A percentile compares a stretch with the other conserved stretches of the same genome.
Evolutionary conservation across 2,329 filamentous ascomycete genomes (phyloP).

Genomic region (Aspergillus quadricinctus): DNA sequence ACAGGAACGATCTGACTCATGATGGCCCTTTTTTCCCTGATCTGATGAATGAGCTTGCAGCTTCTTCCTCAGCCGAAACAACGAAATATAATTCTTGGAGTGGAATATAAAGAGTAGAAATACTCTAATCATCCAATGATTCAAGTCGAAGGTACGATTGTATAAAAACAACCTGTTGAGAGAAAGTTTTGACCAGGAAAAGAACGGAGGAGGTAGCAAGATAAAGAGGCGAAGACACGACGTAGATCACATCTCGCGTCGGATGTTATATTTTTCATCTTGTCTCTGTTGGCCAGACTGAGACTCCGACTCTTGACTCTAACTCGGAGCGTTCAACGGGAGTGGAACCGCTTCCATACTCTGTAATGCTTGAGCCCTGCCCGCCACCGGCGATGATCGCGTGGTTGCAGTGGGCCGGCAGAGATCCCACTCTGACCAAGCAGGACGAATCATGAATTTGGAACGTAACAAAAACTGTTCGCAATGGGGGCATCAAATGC

Average conservation of each 20-base stretch:
- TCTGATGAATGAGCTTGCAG: no score
- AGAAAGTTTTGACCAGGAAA: background rate
- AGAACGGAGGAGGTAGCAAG: background rate
- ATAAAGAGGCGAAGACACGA: background rate
- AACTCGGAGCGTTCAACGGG: no score
- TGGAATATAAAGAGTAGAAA: background rate
- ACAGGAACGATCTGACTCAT: slow-evolving; percentile 14
- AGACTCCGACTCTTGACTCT: background rate
- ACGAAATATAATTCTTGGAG: background rate
- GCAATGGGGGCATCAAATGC: slow-evolving; percentile 2
- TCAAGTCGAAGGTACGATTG: background rate
- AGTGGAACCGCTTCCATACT: background rate
- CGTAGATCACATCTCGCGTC: background rate
- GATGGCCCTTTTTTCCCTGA: background rate
- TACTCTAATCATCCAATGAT: background rate
- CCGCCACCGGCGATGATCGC: slow-evolving; percentile 15
- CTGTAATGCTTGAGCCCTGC: background rate
- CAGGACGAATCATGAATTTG: slow-evolving; percentile 14
- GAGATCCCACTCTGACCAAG: slow-evolving; percentile 1
- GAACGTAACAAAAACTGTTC: slow-evolving; percentile 19
- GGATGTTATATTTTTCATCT: background rate
- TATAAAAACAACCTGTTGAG: background rate
- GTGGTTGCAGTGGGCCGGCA: slow-evolving; percentile 12
- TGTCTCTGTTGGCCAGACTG: background rate
- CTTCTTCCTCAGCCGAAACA: background rate